Evolutionary conservation across 2,329 filamentous ascomycete species (phyloP).

Genomic region (Didymella keratinophila): DNA sequence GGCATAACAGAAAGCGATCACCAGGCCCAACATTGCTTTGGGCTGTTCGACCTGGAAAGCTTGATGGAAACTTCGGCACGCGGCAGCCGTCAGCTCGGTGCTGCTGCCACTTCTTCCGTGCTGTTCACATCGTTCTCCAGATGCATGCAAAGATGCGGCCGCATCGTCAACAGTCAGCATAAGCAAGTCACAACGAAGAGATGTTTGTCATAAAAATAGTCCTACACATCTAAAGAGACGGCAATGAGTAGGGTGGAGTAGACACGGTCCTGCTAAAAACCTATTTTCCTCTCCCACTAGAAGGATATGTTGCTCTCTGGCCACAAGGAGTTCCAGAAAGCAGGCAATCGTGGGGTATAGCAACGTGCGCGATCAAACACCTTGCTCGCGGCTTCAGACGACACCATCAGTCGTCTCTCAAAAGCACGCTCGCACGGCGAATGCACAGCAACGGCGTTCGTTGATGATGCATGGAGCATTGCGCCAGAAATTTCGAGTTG

Average conservation of each 20-base stretch:
- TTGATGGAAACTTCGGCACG: not conserved
- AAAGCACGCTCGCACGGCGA: not conserved
- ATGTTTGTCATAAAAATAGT: slow-evolving; percentile 60
- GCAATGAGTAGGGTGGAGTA: slow-evolving; percentile 60
- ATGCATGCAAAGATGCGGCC: not conserved
- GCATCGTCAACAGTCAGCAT: not conserved
- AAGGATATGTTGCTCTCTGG: slow-evolving; percentile 59
- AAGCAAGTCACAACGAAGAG: slow-evolving; percentile 16
- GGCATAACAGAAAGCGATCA: not conserved
- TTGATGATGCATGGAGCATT: not conserved
- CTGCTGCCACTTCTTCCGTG: not conserved
- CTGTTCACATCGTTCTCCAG: not conserved
- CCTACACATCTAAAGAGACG: slow-evolving; percentile 52
- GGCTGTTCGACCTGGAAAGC: not conserved
- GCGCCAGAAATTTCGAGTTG: slow-evolving; percentile 2
- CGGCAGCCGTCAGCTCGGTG: not conserved
- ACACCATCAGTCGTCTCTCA: not conserved
- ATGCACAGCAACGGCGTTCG: not conserved
- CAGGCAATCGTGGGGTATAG: slow-evolving; percentile 59
- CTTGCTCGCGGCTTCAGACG: slow-evolving; percentile 16
- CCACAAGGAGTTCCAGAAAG: slow-evolving; percentile 57
- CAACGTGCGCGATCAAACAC: slow-evolving; percentile 7
- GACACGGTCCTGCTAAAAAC: slow-evolving; percentile 63
- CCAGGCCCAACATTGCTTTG: not conserved
- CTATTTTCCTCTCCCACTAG: slow-evolving; percentile 60